Conservation (phyloP, 345 rosid species). For the Clarkia xantiana region DNA sequence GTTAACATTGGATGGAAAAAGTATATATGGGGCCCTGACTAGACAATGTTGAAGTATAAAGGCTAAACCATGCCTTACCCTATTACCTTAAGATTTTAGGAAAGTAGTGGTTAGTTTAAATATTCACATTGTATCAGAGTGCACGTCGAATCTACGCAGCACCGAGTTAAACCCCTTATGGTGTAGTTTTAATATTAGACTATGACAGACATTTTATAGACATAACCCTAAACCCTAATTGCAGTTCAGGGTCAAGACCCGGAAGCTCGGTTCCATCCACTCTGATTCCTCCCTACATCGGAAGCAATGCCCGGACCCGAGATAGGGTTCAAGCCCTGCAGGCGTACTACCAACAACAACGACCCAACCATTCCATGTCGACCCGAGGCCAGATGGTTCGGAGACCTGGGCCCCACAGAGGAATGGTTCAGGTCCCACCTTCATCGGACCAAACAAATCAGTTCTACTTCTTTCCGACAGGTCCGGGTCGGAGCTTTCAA, state of each 20-base stretch:
- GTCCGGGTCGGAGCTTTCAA: slow-evolving; percentile 34
- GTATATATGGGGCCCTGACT: no score
- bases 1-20: no score
- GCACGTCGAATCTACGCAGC: no score
- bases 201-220: no score
- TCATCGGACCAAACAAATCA: slow-evolving; percentile 63
- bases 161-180: no score
- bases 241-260: slow-evolving; percentile 48
- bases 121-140: no score
- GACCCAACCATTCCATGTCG: slow-evolving; percentile 34
- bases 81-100: no score
- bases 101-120: no score
- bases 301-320: slow-evolving; percentile 71
- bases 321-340: slow-evolving; percentile 90
- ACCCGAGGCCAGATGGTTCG: slow-evolving; percentile 19
- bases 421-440: slow-evolving; percentile 42
- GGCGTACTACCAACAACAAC: slow-evolving; percentile 65
- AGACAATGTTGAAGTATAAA: no score
- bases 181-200: no score
- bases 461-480: slow-evolving; percentile 49
- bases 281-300: slow-evolving; percentile 66
- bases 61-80: no score
- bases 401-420: slow-evolving; percentile 42
- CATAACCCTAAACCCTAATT: no score
- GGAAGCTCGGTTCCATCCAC: slow-evolving; percentile 61